Base-by-base conservation (phyloP, 1,284 basidiomycete species). In the Phaffia rhodozyma region DNA sequence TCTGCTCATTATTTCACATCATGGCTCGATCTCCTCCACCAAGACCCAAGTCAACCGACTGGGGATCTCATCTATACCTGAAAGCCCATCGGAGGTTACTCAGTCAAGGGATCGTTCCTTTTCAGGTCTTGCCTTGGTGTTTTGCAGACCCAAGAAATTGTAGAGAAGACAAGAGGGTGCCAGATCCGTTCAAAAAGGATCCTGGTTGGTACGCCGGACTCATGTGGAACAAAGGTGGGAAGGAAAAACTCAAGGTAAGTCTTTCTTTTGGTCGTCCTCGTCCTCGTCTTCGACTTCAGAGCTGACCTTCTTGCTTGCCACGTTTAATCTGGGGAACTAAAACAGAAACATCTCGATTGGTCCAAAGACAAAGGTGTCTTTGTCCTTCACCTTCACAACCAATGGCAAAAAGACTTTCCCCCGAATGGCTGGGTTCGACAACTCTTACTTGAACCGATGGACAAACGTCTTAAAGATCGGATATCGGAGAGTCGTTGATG, bases 1-100 rank as follows among this genome's bases (percentile, higher is more conserved):
- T 96, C 32, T 96, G 92, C 78, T 90, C 94, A 77, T 88, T 90
- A 20, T 91, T 96, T 78, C 84, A 92, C 73, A 81, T 92, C 71
- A 93, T 97, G 84, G 79, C 81, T 0, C 82, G 81, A 25, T 85
- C 85, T 3, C 78, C 83, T 0, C 80, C 86, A 0, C 91, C 91
- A 0, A 81, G 84, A 20, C 78, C 84, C 18, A 84, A 85, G 51
- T 86, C 89, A 29, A 90, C 90, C 11, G 89, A 92, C 75, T 96
- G 91, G 91, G 92, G 92, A 21, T 84, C 90, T 0, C 80, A 86
- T 48, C 83, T 96, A 61, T 94, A 97, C 76, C 80, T 87, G 71
- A 88, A 89, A 69, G 83, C 93, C 30, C 91, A 87, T 81, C 84
- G 90, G 2, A 82, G 88, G 0, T 84, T 96, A 62, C 77, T 93